These are phyloP conservation scores for Vitis rotundifolia DNA, from an alignment of 164 flowering plant genomes.

Conservation along the genomic window DNA sequence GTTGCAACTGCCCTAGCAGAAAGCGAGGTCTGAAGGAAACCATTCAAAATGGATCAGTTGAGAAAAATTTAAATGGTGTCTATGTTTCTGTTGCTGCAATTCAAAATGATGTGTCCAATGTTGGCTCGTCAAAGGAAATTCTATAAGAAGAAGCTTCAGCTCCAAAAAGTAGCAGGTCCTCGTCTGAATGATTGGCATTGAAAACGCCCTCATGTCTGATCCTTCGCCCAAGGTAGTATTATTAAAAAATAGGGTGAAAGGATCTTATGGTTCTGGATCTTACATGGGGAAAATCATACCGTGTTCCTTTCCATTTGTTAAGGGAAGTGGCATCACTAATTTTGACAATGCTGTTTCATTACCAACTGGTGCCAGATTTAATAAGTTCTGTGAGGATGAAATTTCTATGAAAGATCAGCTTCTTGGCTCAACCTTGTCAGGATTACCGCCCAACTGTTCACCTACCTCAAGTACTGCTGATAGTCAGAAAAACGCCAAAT, in stretches of 20 bases:
- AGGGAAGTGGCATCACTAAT: neutral
- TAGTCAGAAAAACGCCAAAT: too few relatives aligned
- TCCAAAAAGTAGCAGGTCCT: conserved; percentile 8
- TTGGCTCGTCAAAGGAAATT: conserved; percentile 13
- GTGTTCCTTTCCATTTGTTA: conserved; percentile 6
- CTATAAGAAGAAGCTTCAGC: conserved; percentile 19
- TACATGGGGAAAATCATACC: neutral
- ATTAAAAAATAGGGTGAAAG: conserved; percentile 1
- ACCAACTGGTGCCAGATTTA: conserved; percentile 3
- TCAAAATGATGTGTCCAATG: conserved; percentile 9
- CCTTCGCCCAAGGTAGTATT: conserved; percentile 9
- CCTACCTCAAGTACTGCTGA: too few relatives aligned
- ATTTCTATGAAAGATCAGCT: conserved; percentile 15
- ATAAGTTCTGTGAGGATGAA: conserved; percentile 1
- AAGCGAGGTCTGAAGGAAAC: conserved; percentile 21
- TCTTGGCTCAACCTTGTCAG: too few relatives aligned
- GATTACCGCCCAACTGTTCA: too few relatives aligned
- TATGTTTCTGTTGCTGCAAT: conserved; percentile 14
- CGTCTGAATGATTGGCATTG: conserved; percentile 3
- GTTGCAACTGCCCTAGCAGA: conserved; percentile 23
- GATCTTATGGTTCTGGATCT: conserved; percentile 9
- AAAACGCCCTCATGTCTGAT: conserved; percentile 9
- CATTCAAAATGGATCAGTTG: conserved; percentile 24
- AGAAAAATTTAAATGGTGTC: conserved; percentile 16
- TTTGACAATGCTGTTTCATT: conserved; percentile 1